Evolutionary conservation across 805 yeast species (phyloP), one percentile per base, ranked within the genome.

Genomic region (Nakazawaea anatomiae): DNA sequence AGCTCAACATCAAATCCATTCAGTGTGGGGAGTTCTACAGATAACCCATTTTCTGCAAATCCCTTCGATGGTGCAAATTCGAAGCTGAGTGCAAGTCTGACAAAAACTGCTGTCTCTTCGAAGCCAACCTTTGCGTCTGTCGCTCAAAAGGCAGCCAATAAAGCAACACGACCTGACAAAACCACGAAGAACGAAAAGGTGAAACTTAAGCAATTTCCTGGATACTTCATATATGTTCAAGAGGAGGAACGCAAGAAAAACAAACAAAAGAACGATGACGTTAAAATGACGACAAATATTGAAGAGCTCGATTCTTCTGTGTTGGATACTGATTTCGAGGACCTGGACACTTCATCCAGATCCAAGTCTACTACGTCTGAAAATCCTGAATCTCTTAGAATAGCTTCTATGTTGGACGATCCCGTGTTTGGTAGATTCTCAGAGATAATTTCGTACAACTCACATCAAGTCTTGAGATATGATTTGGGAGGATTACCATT

Each of bases 391-490:
- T 66, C 74, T 0, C 79, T 76, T 52, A 74, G 73, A 42, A 65
- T 82, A 14, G 70, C 81, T 2, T 75, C 73, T 47, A 72, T 82
- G 68, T 67, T 86, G 48, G 87, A 87, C 54, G 97, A 91, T 62
- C 80, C 80, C 51, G 79, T 78, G 6, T 94, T 94, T 66, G 89
- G 87, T 61, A 78, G 82, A 53, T 94, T 94, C 65, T 78, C 88
- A 31, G 84, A 80, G 48, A 72, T 81, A 2, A 85, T 88, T 10
- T 85, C 85, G 10, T 86, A 85, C 60, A 94, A 94, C 61, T 91
- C 97, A 3, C 73, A 76, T 3, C 99, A 94, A 68, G 88, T 94
- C 2, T 71, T 94, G 36, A 77, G 99, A 51, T 91, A 92, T 66
- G 89, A 90, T 42, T 63, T 87, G 31, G 87, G 85, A 32, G 95